These are phyloP conservation scores for Parasitella parasitica DNA, from an alignment of 371 early-diverging fungal species.

Conservation along the genomic window DNA sequence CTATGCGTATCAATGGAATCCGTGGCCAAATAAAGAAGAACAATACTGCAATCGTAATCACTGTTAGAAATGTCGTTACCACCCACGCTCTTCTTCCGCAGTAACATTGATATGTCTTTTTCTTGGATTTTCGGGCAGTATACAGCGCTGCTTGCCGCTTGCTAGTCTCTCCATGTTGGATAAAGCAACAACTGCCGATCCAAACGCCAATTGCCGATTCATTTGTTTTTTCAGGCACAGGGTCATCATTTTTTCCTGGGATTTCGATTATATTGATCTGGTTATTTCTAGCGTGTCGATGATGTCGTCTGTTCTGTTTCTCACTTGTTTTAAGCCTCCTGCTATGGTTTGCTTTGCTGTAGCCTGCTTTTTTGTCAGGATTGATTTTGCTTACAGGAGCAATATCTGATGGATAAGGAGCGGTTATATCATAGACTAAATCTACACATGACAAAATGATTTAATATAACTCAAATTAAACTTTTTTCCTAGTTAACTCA, in stretches of 20 bases:
- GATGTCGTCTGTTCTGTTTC: neutral
- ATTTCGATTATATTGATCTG: neutral
- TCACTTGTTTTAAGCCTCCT: neutral
- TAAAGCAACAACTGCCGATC: constrained; percentile 9
- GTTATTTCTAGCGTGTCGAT: neutral
- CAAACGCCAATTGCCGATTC: neutral
- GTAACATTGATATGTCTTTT: neutral
- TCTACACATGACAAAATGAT: neutral
- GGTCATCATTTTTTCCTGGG: neutral
- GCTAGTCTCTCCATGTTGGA: neutral
- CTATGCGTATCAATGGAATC: constrained; percentile 31
- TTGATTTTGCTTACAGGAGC: neutral
- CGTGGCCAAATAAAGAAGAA: constrained; percentile 33
- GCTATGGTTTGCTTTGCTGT: neutral
- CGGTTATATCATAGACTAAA: neutral
- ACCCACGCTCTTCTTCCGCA: constrained; percentile 17
- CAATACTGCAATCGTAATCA: constrained; percentile 15
- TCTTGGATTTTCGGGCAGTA: neutral
- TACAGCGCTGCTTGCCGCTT: neutral
- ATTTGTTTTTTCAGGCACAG: neutral
- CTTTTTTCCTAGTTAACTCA: neutral
- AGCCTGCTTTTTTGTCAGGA: neutral
- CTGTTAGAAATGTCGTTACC: constrained; percentile 13
- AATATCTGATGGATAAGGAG: neutral
- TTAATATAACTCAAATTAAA: no score